phyloP scores from a whole-genome alignment of 1,284 basidiomycete species.

The Amylostereum chailletii region DNA sequence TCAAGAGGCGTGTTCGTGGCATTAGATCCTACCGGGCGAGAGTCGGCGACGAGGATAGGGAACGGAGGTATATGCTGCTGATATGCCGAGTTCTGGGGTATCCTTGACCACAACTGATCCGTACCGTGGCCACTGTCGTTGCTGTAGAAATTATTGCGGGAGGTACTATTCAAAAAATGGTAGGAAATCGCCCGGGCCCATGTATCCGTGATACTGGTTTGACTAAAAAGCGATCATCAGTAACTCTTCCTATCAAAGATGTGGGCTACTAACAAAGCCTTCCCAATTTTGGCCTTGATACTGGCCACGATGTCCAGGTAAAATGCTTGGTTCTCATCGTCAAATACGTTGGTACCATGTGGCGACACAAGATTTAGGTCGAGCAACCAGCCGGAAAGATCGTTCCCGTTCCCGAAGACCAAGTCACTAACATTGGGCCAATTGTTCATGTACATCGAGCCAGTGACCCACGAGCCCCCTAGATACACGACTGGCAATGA shows the following conservation, averaged over 20 bases:
- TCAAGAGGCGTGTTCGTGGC: constrained; percentile 30
- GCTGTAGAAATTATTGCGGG: constrained; percentile 45
- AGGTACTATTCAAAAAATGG: constrained; percentile 58
- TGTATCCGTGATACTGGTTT: constrained; percentile 53
- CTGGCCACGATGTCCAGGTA: constrained; percentile 53
- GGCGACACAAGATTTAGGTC: constrained; percentile 48
- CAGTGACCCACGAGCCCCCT: constrained; percentile 63
- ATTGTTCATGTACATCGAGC: constrained; percentile 49
- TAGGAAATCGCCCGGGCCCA: constrained; percentile 59
- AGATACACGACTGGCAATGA: neutral
- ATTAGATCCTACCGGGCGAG: constrained; percentile 38
- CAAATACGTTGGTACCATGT: constrained; percentile 34
- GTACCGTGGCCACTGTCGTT: constrained; percentile 49
- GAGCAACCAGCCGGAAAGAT: constrained; percentile 50
- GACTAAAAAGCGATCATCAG: constrained; percentile 23
- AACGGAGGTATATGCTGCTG: constrained; percentile 39
- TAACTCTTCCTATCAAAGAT: no score
- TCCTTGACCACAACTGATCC: constrained; percentile 55
- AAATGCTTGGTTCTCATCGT: constrained; percentile 42
- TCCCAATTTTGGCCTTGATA: constrained; percentile 44
- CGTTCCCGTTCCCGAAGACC: constrained; percentile 41
- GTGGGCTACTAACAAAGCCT: constrained; percentile 40
- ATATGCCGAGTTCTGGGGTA: constrained; percentile 36
- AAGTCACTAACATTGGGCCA: constrained; percentile 44
- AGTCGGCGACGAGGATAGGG: constrained; percentile 49